Evolutionary conservation across 495 filamentous ascomycete genomes (phyloP), one percentile per base, ranked within the genome.

Genomic region (Mytilinidion resinicola): DNA sequence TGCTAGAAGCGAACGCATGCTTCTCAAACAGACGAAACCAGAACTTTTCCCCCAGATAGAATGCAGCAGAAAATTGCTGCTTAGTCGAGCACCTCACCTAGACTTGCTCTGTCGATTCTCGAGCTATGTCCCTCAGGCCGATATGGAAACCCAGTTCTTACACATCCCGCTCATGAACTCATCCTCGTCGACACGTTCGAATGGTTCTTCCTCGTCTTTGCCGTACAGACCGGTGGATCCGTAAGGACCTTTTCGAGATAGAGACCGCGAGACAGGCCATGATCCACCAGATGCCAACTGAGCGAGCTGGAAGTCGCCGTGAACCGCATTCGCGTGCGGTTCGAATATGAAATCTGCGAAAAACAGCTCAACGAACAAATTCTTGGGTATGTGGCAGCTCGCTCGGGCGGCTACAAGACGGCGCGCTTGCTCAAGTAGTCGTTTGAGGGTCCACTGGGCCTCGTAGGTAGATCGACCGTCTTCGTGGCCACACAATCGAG

Each of bases 141-240:
- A 56, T 37, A 70, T 66, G 33, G 58, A 62, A 56, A 77, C 34
- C 73, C 63, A 65, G 53, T 63, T 37, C 61, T 67, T 64, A 44
- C 60, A 54, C 36, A 79, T 65, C 20, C 71, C 78, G 39, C 65
- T 58, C 19, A 74, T 65, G 56, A 76, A 81, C 54, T 73, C 71
- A 14, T 69, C 69, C 64, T 80, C 79, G 42, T 67, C 62, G 58
- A 81, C 47, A 59, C 69, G 51, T 68, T 72, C 68, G 58, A 70
- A 75, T 2, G 57, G 48, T 17, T 59, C 67, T 52, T 72, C 74
- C 53, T 77, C 76, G 38, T 75, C 75, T 51, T 78, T 79, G 33
- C 76, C 78, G 48, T 80, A 80, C 19, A 77, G 64, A 0, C 79
- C 78, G 7, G 76, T 79, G 43, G 68, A 67, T n/a, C 78, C 78